These are phyloP conservation scores for Tuber microsphaerosporum DNA, from an alignment of 495 filamentous ascomycete genomes.

Conservation along the genomic window DNA sequence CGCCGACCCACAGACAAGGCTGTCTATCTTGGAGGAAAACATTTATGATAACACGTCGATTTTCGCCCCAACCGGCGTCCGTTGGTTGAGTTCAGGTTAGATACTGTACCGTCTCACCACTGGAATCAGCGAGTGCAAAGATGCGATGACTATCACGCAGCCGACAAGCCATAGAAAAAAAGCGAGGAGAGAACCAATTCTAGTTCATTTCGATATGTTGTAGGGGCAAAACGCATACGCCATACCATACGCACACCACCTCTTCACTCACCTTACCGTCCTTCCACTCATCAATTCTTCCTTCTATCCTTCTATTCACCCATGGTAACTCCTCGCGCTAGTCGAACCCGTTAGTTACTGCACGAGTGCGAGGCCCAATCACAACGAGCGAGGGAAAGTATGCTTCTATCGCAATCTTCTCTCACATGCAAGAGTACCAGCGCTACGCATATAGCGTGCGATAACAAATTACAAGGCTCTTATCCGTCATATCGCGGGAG, in stretches of 20 bases:
- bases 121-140: not conserved
- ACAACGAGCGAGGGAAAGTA: not conserved
- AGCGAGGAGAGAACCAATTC: not conserved
- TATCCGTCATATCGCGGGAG: not conserved
- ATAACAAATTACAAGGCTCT: not conserved
- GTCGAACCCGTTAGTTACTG: not conserved
- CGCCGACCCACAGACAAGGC: not conserved
- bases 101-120: not conserved
- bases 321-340: not conserved
- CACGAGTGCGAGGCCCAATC: not conserved
- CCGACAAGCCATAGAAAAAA: not conserved
- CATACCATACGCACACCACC: not conserved
- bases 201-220: too few relatives aligned
- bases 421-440: not conserved
- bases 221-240: not conserved
- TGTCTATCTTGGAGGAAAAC: not conserved
- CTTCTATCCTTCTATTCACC: not conserved
- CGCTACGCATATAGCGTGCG: not conserved
- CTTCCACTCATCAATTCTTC: too few relatives aligned
- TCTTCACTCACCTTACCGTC: not conserved
- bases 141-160: not conserved
- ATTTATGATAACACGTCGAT: not conserved
- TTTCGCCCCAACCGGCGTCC: not conserved
- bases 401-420: not conserved
- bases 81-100: not conserved